Evolutionary conservation across 306 rosid species (phyloP).

Genomic region (Vigna angularis): DNA sequence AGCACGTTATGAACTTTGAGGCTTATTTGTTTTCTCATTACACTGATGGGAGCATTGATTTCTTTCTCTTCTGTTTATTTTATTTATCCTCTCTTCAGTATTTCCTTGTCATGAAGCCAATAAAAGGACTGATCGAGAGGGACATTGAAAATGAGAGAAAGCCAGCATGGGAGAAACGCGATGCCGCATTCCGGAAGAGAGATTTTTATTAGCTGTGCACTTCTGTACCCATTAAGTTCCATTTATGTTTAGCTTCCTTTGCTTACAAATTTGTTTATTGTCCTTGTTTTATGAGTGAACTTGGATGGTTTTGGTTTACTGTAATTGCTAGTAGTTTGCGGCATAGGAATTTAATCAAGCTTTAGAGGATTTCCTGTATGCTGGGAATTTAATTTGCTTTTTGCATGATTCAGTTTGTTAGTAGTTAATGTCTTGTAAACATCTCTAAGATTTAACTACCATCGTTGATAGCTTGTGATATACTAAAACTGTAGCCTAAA

Average conservation of each 20-base stretch:
- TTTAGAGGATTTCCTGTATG: conserved; percentile 40
- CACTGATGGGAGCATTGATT: conserved; percentile 2
- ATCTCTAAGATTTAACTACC: conserved; percentile 3
- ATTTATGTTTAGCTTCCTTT: conserved; percentile 20
- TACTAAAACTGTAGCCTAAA: background rate
- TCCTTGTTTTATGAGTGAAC: conserved; percentile 21
- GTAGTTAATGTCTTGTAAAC: conserved; percentile 23
- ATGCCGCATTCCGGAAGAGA: conserved; percentile 40
- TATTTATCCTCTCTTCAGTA: conserved; percentile 47
- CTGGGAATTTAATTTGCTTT: conserved; percentile 31
- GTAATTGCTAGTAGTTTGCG: conserved; percentile 47
- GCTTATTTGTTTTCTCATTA: conserved; percentile 17
- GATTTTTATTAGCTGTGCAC: conserved; percentile 21
- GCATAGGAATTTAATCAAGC: conserved; percentile 43
- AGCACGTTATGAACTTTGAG: conserved; percentile 35
- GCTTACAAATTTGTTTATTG: background rate
- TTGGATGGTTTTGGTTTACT: conserved; percentile 32
- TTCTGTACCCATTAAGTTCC: background rate
- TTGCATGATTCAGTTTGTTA: conserved; percentile 38
- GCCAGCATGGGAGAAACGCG: conserved; percentile 83
- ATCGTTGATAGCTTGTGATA: background rate
- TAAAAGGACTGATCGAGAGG: conserved; percentile 61
- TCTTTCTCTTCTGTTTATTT: background rate
- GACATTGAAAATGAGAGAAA: conserved; percentile 72
- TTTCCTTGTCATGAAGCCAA: conserved; percentile 73